Evolutionary conservation across 2,329 filamentous ascomycete genomes (phyloP).

Genomic region (Xylariales sp.): DNA sequence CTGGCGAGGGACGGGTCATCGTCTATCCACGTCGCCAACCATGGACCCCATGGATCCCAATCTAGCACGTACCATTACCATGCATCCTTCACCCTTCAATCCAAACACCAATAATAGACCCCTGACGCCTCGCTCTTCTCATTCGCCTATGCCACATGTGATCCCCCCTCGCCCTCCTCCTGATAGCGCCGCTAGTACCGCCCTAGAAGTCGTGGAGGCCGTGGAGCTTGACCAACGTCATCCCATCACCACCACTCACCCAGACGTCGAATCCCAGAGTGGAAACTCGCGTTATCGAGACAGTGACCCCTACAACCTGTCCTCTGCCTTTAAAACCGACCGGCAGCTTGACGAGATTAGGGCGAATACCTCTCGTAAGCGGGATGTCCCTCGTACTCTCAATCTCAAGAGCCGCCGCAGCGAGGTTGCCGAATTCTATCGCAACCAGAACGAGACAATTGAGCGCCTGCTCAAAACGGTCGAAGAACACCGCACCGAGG

Average conservation of each 20-base stretch:
- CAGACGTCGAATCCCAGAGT: constrained; percentile 60
- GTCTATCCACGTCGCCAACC: constrained; percentile 11
- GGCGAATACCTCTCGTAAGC: constrained; percentile 83
- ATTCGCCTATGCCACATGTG: constrained; percentile 41
- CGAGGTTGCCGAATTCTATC: constrained; percentile 84
- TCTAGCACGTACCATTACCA: constrained; percentile 55
- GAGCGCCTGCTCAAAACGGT: constrained; percentile 91
- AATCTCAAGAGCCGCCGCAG: constrained; percentile 53
- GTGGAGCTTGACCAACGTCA: constrained; percentile 52
- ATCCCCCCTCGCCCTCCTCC: constrained; percentile 26
- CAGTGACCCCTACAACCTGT: constrained; percentile 85
- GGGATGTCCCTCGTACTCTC: constrained; percentile 55
- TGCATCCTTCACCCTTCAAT: constrained; percentile 58
- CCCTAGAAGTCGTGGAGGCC: constrained; percentile 55
- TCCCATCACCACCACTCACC: constrained; percentile 44
- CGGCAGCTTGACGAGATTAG: constrained; percentile 81
- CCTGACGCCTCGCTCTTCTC: constrained; percentile 40
- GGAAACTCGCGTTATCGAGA: constrained; percentile 58
- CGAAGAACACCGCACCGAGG: constrained; percentile 86
- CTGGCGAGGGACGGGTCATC: not conserved
- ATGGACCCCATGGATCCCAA: constrained; percentile 62
- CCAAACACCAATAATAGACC: constrained; percentile 33
- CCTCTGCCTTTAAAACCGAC: constrained; percentile 79
- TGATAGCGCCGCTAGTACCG: constrained; percentile 58
- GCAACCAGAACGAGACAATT: constrained; percentile 92